These are phyloP conservation scores for Santalum album DNA, from an alignment of 164 flowering plant species.

Conservation along the genomic window DNA sequence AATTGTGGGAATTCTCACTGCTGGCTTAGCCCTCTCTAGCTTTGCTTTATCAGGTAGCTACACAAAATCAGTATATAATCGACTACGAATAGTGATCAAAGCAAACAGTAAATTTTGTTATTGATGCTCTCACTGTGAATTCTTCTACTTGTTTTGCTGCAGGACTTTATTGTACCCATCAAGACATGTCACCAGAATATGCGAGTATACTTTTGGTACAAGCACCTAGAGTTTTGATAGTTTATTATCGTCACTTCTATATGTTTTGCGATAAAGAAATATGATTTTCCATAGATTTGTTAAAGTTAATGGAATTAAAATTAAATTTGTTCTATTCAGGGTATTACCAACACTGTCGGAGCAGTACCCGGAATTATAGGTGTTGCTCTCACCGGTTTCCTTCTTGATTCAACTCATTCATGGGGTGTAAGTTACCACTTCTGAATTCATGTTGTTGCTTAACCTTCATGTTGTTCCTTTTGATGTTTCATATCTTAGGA, in stretches of 20 bases:
- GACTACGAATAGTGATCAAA: neutral
- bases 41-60: slow-evolving; percentile 85
- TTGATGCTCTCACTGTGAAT: neutral
- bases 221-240: too few relatives aligned
- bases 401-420: slow-evolving; percentile 91
- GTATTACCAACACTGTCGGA: slow-evolving; percentile 95
- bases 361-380: slow-evolving; percentile 95
- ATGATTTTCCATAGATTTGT: neutral
- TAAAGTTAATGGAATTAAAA: neutral
- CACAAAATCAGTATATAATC: neutral
- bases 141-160: slow-evolving; percentile 10
- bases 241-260: too few relatives aligned
- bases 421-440: slow-evolving; percentile 74
- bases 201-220: slow-evolving; percentile 94
- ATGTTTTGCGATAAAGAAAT: too few relatives aligned
- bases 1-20: slow-evolving; percentile 65
- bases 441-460: neutral
- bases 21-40: slow-evolving; percentile 92
- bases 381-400: slow-evolving; percentile 87
- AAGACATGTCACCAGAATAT: slow-evolving; percentile 94
- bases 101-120: neutral
- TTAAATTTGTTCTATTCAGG: slow-evolving; percentile 28
- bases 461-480: neutral
- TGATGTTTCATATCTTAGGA: too few relatives aligned
- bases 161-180: slow-evolving; percentile 98